Evolutionary conservation across 768 basidiomycete genomes (phyloP).

Genomic region (Leccinum incarnatum): DNA sequence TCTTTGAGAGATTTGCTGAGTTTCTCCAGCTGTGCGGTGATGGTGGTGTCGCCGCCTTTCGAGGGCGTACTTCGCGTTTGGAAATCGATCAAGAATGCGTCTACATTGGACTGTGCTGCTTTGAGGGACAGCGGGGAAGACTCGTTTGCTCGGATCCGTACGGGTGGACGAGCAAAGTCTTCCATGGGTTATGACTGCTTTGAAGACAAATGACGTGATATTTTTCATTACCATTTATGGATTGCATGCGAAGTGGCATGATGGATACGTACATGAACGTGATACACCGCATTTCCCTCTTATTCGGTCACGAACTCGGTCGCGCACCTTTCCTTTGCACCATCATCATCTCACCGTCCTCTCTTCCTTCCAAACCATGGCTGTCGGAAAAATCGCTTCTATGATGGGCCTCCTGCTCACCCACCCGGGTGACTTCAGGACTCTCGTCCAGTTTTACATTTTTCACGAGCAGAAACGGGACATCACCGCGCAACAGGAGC

Average conservation of each 20-base stretch:
- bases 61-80: conserved; percentile 44
- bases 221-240: too few relatives aligned
- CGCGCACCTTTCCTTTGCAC: neutral
- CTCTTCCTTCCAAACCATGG: conserved; percentile 11
- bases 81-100: conserved; percentile 49
- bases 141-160: conserved; percentile 42
- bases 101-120: conserved; percentile 39
- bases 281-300: neutral
- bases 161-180: conserved; percentile 44
- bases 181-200: conserved; percentile 35
- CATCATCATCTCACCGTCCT: neutral
- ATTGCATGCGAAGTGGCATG: conserved; percentile 10
- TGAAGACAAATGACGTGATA: neutral
- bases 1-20: conserved; percentile 51
- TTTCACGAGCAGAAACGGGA: conserved; percentile 82
- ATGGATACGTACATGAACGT: neutral
- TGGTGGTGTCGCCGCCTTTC: conserved; percentile 52
- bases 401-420: conserved; percentile 70
- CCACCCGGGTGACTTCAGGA: conserved; percentile 81
- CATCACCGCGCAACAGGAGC: conserved; percentile 71
- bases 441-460: conserved; percentile 77
- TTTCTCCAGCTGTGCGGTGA: conserved; percentile 60
- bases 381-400: conserved; percentile 51
- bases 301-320: neutral
- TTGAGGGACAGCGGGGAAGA: conserved; percentile 39